These are phyloP conservation scores for Capsella rubella DNA, from an alignment of 441 rosid genomes.

Conservation along the genomic window DNA sequence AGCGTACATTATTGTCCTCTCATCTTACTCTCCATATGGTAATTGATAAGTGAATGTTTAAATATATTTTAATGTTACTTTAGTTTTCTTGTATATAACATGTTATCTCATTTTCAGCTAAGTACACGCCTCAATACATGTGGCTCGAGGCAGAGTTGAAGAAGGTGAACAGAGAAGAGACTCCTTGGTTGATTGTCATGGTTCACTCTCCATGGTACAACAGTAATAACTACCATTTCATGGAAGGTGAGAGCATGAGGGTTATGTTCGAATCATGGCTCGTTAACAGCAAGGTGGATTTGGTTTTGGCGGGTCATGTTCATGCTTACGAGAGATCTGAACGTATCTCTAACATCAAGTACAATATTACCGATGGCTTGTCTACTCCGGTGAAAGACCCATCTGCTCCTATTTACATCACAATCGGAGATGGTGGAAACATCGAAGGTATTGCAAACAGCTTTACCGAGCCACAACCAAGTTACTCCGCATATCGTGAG, in stretches of 20 bases:
- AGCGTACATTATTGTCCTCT: conserved; percentile 58
- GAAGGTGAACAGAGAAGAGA: conserved; percentile 63
- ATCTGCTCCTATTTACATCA: conserved; percentile 64
- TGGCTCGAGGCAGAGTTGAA: conserved; percentile 66
- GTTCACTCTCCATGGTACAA: conserved; percentile 68
- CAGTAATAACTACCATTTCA: conserved; percentile 64
- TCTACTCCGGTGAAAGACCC: conserved; percentile 54
- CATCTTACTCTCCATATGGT: conserved; percentile 65
- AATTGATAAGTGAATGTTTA: background rate
- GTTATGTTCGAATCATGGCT: conserved; percentile 68
- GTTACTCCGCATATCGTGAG: conserved; percentile 84
- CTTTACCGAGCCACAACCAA: conserved; percentile 74
- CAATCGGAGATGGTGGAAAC: conserved; percentile 72
- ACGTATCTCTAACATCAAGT: conserved; percentile 49
- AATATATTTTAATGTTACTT: background rate
- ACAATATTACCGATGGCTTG: conserved; percentile 54
- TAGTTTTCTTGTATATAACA: background rate
- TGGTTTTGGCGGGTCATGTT: conserved; percentile 74
- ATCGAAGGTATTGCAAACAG: conserved; percentile 63
- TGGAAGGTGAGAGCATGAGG: conserved; percentile 86
- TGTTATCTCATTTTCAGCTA: conserved; percentile 45
- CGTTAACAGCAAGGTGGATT: conserved; percentile 65
- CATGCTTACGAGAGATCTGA: conserved; percentile 74
- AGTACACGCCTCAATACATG: conserved; percentile 62
- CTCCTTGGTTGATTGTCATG: conserved; percentile 77